Evolutionary conservation across 371 early-diverging fungal species (phyloP), one percentile per base, ranked within the genome.

Genomic region (Mucor velutinosus): DNA sequence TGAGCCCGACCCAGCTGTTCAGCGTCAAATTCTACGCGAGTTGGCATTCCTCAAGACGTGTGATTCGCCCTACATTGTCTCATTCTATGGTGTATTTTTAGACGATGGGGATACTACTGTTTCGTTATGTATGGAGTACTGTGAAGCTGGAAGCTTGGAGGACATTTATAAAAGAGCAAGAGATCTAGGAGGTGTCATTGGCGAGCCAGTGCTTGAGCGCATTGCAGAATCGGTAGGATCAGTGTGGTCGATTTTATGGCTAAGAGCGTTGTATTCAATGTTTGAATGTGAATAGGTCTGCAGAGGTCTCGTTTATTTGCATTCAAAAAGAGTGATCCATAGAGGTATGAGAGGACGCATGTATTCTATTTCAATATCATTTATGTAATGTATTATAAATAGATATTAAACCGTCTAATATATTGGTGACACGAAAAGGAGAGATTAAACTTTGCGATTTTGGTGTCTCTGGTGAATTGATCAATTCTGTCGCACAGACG

Each of bases 361-460:
- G 41, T 27, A 53, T 27, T 53, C 17, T 53, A 53, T 27, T 25
- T 33, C 57, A 57, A n/a, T 19, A n/a, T 3, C 19, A 33, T 32
- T 14, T n/a, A 57, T 17, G 57, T 57, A 53, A 60, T 30, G 8
- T 45, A 58, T 55, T 21, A 53, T 53, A 53, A 59, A 49, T 64
- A 74, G 95, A 95, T 69, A 90, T 97, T 70, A 96, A 97, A 75
- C 97, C 97, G 0, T 93, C 93, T 39, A 97, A 97, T 76, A 94
- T 97, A 60, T 76, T 97, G 64, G 86, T 95, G 6, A 93, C 92
- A 25, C 85, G 92, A 60, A 80, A 82, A 21, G 99, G 99, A 37
- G 83, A 94, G 60, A 92, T 99, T 71, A 99, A 98, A 75, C 82
- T 99, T 12, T 95, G 96, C 70, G 99, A 99, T 80, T 97, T 99